These are phyloP conservation scores for Psilocybe subaeruginosa DNA, from an alignment of 768 basidiomycete species.

Conservation along the genomic window DNA sequence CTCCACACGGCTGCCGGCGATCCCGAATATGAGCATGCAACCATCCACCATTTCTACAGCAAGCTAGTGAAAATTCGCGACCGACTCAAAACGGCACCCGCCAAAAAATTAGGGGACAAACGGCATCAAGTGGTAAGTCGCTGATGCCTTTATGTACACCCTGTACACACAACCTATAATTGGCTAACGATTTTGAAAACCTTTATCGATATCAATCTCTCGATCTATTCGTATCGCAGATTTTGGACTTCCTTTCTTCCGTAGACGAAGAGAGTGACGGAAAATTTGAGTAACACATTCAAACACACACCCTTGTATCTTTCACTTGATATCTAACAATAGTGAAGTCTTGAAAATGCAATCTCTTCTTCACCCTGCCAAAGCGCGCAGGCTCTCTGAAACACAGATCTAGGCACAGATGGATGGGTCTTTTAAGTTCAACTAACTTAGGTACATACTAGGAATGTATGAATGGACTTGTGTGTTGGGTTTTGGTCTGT, in stretches of 20 bases:
- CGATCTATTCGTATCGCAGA: conserved; percentile 37
- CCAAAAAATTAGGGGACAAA: conserved; percentile 66
- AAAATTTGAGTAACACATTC: conserved; percentile 5
- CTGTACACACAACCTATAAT: neutral
- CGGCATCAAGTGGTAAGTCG: conserved; percentile 68
- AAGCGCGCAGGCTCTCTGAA: neutral
- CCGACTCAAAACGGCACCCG: conserved; percentile 77
- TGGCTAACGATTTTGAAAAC: conserved; percentile 2
- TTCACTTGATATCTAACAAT: neutral
- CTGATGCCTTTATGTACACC: neutral
- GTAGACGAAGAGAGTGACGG: conserved; percentile 54
- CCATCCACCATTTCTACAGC: conserved; percentile 85
- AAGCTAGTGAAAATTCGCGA: conserved; percentile 79
- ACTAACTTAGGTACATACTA: neutral
- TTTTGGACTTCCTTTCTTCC: conserved; percentile 63
- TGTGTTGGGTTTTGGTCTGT: neutral
- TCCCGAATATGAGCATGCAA: conserved; percentile 45
- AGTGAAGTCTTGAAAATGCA: neutral
- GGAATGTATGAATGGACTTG: neutral
- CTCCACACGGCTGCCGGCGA: conserved; percentile 53
- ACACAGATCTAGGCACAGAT: neutral
- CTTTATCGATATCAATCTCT: conserved; percentile 1
- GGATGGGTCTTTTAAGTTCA: neutral
- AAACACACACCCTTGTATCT: conserved; percentile 9
- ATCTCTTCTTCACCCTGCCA: neutral